Evolutionary conservation across 1,284 basidiomycete species (phyloP).

Genomic region (Hemileccinum hortonii): DNA sequence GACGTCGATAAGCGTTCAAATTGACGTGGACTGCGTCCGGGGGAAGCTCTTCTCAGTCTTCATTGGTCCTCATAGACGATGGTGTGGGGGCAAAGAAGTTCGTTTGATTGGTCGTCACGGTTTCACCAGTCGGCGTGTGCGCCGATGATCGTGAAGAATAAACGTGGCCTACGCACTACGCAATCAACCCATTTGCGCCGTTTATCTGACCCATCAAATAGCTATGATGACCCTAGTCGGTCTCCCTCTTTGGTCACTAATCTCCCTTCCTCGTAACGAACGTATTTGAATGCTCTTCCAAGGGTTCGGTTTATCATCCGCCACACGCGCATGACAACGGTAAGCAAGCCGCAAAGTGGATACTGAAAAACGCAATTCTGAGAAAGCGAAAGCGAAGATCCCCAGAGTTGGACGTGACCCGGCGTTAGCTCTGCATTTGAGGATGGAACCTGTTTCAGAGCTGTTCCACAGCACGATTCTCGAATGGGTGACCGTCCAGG

Average conservation of each 20-base stretch:
- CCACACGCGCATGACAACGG: slow-evolving; percentile 9
- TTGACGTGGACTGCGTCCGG: neutral
- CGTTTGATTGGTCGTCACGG: slow-evolving; percentile 4
- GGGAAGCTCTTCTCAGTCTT: neutral
- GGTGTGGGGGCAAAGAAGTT: neutral
- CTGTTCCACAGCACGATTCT: slow-evolving; percentile 8
- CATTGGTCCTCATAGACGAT: neutral
- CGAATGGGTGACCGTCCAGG: neutral
- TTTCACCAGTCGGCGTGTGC: neutral
- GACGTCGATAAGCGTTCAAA: neutral
- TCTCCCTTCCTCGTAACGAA: too few relatives aligned
- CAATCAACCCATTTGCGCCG: slow-evolving; percentile 10
- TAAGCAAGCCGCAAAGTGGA: slow-evolving; percentile 22
- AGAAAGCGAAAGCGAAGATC: neutral
- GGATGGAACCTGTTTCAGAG: slow-evolving; percentile 8
- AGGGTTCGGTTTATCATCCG: slow-evolving; percentile 4
- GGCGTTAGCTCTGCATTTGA: slow-evolving; percentile 3
- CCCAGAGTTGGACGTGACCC: slow-evolving; percentile 1
- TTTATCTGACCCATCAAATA: slow-evolving; percentile 12
- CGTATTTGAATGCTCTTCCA: too few relatives aligned
- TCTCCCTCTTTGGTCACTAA: slow-evolving; percentile 11
- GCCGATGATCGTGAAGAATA: slow-evolving; percentile 7
- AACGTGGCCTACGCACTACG: slow-evolving; percentile 10
- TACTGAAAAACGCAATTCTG: slow-evolving; percentile 8
- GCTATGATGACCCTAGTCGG: slow-evolving; percentile 7